These are phyloP conservation scores for Aethionema arabicum DNA, from an alignment of 345 rosid genomes.

Conservation along the genomic window DNA sequence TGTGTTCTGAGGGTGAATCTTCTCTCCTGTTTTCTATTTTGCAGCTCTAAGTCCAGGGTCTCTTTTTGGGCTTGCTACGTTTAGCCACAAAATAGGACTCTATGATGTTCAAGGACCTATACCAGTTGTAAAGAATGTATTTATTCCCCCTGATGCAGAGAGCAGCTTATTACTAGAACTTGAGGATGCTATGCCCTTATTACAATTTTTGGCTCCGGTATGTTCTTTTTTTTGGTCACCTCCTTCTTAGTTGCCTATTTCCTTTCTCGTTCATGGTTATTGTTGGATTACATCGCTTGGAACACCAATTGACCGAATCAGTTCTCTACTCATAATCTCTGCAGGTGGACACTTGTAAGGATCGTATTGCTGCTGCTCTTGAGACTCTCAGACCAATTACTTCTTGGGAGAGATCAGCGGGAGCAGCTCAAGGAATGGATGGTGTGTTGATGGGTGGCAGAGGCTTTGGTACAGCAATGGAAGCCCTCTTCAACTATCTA, in stretches of 20 bases:
- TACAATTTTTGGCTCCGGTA: conserved; percentile 93
- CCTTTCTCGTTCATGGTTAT: neutral
- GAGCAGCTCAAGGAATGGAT: conserved; percentile 73
- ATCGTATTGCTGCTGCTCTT: conserved; percentile 83
- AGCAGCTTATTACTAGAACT: conserved; percentile 67
- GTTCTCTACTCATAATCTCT: conserved; percentile 14
- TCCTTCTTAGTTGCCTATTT: conserved; percentile 6
- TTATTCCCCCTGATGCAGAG: conserved; percentile 73
- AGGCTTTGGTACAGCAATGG: conserved; percentile 98
- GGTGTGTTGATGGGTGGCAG: conserved; percentile 95
- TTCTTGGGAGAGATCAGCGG: conserved; percentile 93
- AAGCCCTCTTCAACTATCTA: conserved; percentile 82
- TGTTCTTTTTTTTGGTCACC: conserved; percentile 10
- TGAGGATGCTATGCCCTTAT: conserved; percentile 91
- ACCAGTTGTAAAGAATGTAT: conserved; percentile 81
- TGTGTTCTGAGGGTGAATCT: conserved; percentile 18
- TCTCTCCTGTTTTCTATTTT: conserved; percentile 17
- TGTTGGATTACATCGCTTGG: conserved; percentile 13
- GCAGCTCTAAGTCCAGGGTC: conserved; percentile 90
- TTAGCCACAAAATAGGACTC: conserved; percentile 88
- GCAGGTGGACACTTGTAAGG: conserved; percentile 92
- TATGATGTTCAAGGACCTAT: conserved; percentile 98
- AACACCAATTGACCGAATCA: conserved; percentile 8
- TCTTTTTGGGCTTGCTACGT: conserved; percentile 88
- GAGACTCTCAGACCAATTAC: conserved; percentile 95